Base-by-base conservation (phyloP, 257 asterid genomes). In the Agastache rugosa region DNA sequence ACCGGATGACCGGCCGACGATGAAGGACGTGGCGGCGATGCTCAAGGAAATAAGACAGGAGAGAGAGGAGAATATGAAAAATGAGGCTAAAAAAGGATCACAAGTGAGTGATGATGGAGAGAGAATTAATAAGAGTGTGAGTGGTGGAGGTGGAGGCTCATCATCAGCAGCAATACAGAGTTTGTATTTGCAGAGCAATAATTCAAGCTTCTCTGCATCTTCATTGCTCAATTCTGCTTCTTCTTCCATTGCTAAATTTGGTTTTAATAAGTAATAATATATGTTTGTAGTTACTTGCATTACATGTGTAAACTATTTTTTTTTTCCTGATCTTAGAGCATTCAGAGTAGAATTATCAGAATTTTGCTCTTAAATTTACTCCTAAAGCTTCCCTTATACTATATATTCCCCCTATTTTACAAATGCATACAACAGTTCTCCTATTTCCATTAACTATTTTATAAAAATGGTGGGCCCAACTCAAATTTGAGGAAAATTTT, bases 21-120 rank as follows among this genome's bases (percentile, higher is more conserved):
- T 91, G 97, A 89, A 88, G 79, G 97, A 91, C 51, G 79, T 91
- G 17, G 88, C 93, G 0, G 97, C 96, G 10, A 91, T 91, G 97
- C 81, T 89, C 8, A 84, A 80, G 83, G 97, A 91, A 68, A 86
- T 91, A 72, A 74, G 91, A 74, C 87, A 78, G 1, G 97, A 87
- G 41, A 87, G 87, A 63, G 90, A 89, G 74, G 94, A 89, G 68
- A 74, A 50, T 50, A 73, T 63, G 41, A 86, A 88, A 71, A 87
- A 83, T 44, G 76, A 48, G 86, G 61, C 77, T 47, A 48, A 42
- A 6, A 89, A 87, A 74, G 89, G 84, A 10, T 75, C 84, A 25
- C 76, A 51, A 44, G 72, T 44, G 8, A 68, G 63, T 8, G 76
- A 77, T 39, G 80, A 77, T 23, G 79, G 22, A 55, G 73, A 72